phyloP scores from a whole-genome alignment of 192 early-diverging fungal genomes.

The Phlyctochytrium bullatum region DNA sequence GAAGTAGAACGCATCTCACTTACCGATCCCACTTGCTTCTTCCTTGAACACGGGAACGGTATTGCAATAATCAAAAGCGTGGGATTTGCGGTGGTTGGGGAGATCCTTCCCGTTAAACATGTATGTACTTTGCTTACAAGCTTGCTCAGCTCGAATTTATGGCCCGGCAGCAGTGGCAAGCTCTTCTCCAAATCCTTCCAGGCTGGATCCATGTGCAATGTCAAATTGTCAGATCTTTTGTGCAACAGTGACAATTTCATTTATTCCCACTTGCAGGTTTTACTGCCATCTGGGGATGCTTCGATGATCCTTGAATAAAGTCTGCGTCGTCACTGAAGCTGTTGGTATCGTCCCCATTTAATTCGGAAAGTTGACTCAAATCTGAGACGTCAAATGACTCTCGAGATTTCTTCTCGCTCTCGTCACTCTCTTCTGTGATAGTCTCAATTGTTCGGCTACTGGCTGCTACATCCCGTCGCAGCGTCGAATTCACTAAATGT shows the following conservation, averaged over 20 bases:
- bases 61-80: slow-evolving; percentile 59
- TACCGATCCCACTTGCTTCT: slow-evolving; percentile 55
- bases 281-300: too few species aligned
- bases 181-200: slow-evolving; percentile 35
- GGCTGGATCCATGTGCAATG: slow-evolving; percentile 18
- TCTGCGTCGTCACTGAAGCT: too few species aligned
- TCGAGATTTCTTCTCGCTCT: too few species aligned
- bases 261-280: not conserved
- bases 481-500: too few species aligned
- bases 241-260: not conserved
- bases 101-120: slow-evolving; percentile 12
- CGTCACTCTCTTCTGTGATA: too few species aligned
- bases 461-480: too few species aligned
- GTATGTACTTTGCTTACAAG: slow-evolving; percentile 5
- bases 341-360: too few species aligned
- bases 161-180: slow-evolving; percentile 52
- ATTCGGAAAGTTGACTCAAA: too few species aligned
- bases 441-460: too few species aligned
- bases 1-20: not conserved
- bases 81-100: slow-evolving; percentile 54
- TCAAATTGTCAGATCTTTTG: not conserved
- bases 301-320: too few species aligned
- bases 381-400: too few species aligned
- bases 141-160: slow-evolving; percentile 43
- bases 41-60: slow-evolving; percentile 48